Evolutionary conservation across 495 filamentous ascomycete species (phyloP).

Genomic region (Oleoguttula mirabilis): DNA sequence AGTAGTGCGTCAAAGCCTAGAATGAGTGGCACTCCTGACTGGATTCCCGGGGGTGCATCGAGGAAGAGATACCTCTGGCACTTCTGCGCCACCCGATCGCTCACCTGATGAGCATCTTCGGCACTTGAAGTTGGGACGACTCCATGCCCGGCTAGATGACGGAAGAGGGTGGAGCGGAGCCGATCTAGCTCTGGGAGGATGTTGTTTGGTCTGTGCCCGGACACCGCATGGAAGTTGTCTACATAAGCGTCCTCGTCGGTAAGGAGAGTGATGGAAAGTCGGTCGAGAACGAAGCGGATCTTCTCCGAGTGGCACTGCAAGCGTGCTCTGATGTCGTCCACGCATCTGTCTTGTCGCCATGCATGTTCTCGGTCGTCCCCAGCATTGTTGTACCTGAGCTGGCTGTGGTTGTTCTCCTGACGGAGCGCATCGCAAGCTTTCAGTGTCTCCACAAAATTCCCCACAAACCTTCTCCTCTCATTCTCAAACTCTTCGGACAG

Average conservation of each 20-base stretch:
- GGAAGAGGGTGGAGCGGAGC: not conserved
- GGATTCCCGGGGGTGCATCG: not conserved
- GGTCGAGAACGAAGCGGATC: not conserved
- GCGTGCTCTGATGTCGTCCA: slow-evolving; percentile 1
- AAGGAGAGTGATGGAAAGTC: not conserved
- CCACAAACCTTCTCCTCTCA: not conserved
- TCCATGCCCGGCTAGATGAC: not conserved
- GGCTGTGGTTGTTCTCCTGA: not conserved
- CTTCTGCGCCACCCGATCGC: not conserved
- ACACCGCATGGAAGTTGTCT: not conserved
- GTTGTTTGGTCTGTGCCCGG: not conserved
- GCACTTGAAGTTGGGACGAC: not conserved
- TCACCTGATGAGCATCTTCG: not conserved
- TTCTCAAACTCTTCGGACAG: not conserved
- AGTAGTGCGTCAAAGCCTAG: not conserved
- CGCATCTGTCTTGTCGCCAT: not conserved
- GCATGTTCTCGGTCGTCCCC: too few relatives aligned
- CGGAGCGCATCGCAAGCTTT: not conserved
- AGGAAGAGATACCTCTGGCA: not conserved
- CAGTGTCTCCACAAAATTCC: not conserved
- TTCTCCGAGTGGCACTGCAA: slow-evolving; percentile 6
- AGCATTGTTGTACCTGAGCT: not conserved
- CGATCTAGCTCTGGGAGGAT: not conserved
- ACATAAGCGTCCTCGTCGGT: not conserved
- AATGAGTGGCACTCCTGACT: not conserved